phyloP scores from a whole-genome alignment of 2,329 filamentous ascomycete species.

The Phaeoacremonium minimum region DNA sequence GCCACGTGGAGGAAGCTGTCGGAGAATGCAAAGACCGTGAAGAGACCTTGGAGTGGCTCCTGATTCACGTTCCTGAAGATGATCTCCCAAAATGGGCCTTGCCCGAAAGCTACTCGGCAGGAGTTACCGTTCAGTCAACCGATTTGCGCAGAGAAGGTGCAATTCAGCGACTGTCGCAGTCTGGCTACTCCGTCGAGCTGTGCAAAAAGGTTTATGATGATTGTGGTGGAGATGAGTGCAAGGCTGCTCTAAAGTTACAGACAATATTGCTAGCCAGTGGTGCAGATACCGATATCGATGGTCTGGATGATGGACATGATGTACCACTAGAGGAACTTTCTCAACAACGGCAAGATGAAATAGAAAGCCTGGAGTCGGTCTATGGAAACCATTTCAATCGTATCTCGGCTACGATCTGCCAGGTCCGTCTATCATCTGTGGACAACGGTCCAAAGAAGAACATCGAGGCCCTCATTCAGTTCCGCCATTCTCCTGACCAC shows the following conservation, averaged over 20 bases:
- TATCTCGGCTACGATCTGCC: slow-evolving; percentile 60
- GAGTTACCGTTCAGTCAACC: slow-evolving; percentile 78
- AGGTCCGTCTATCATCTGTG: slow-evolving; percentile 60
- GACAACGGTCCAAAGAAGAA: slow-evolving; percentile 42
- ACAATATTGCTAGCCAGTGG: slow-evolving; percentile 55
- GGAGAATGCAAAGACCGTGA: slow-evolving; percentile 86
- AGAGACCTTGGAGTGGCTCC: slow-evolving; percentile 90
- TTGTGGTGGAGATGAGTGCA: slow-evolving; percentile 66
- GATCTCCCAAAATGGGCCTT: slow-evolving; percentile 91
- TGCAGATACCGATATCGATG: slow-evolving; percentile 9
- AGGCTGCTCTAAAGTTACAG: slow-evolving; percentile 77
- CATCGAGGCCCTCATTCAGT: slow-evolving; percentile 56
- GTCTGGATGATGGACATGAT: background rate
- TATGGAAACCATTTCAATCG: slow-evolving; percentile 70
- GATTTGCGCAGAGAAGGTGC: slow-evolving; percentile 78
- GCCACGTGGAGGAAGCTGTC: slow-evolving; percentile 84
- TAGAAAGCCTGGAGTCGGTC: slow-evolving; percentile 78
- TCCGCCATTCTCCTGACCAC: slow-evolving; percentile 71
- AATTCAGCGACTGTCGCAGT: slow-evolving; percentile 74
- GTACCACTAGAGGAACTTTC: slow-evolving; percentile 32
- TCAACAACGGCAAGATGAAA: slow-evolving; percentile 80
- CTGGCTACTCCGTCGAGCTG: slow-evolving; percentile 81
- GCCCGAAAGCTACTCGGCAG: slow-evolving; percentile 86
- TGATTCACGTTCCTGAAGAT: slow-evolving; percentile 96
- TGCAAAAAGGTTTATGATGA: slow-evolving; percentile 74